These are phyloP conservation scores for Funneliformis mosseae DNA, from an alignment of 192 early-diverging fungal genomes.

Conservation along the genomic window DNA sequence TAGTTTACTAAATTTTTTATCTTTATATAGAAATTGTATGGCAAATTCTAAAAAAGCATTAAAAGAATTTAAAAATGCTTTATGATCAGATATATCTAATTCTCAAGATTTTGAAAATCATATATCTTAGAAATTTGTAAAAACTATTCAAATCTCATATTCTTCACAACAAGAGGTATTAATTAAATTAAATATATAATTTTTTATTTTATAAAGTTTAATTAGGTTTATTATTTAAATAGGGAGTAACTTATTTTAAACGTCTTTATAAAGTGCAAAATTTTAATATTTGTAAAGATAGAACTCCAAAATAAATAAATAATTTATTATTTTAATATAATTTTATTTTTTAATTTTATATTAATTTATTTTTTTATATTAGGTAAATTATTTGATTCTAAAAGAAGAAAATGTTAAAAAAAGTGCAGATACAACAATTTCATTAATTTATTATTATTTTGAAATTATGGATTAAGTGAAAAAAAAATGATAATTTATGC, in stretches of 20 bases:
- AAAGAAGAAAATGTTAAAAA: neutral
- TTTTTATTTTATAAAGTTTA: no score
- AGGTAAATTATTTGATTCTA: slow-evolving; percentile 1
- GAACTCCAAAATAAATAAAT: neutral
- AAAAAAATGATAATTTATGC: neutral
- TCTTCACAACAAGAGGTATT: neutral
- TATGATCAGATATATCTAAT: neutral
- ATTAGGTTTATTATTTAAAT: no score
- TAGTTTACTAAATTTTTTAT: neutral
- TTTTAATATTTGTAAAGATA: neutral
- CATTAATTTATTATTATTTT: neutral
- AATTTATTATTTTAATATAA: neutral
- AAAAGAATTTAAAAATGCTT: neutral
- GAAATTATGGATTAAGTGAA: neutral
- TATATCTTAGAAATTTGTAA: neutral
- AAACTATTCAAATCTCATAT: neutral
- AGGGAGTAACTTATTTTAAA: neutral
- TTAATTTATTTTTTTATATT: neutral
- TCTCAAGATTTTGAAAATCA: neutral
- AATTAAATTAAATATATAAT: no score
- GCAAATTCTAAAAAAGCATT: neutral
- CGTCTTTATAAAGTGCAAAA: neutral
- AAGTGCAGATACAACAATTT: neutral
- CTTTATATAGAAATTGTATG: neutral
- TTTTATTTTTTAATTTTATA: neutral